phyloP scores from a whole-genome alignment of 108 stramenopile genomes.

The Ochromonas danica region DNA sequence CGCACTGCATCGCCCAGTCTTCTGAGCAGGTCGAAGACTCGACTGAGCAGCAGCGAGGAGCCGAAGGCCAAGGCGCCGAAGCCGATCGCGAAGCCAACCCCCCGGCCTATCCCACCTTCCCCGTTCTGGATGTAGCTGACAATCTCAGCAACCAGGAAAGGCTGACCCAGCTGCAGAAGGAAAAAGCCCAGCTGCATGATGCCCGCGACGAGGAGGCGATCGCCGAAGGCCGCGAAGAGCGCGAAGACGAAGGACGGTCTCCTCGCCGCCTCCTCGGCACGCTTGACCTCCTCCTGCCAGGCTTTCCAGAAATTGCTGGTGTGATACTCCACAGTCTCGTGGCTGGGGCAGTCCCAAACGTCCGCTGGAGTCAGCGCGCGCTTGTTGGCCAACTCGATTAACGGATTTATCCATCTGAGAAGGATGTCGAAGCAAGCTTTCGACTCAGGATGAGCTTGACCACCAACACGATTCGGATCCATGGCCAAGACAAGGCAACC shows the following conservation, averaged over 20 bases:
- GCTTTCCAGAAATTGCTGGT: not conserved
- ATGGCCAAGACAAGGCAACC: too few relatives aligned
- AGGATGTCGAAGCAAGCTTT: not conserved
- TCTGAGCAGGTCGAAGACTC: not conserved
- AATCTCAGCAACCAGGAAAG: conserved; percentile 9
- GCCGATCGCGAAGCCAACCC: not conserved
- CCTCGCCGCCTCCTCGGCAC: not conserved
- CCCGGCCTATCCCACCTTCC: not conserved
- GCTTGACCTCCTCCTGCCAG: not conserved
- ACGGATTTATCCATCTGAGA: not conserved
- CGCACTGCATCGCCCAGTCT: conserved; percentile 3
- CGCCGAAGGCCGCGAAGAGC: not conserved
- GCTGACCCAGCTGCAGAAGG: conserved; percentile 3
- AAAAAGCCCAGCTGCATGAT: not conserved
- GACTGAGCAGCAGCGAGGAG: not conserved
- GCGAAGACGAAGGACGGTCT: not conserved
- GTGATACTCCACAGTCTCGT: not conserved
- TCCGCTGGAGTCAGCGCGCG: not conserved
- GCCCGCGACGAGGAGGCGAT: conserved; percentile 4
- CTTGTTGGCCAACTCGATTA: not conserved
- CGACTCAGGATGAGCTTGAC: not conserved
- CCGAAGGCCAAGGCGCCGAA: not conserved
- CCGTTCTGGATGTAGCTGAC: not conserved
- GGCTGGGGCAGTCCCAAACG: not conserved
- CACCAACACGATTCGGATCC: too few relatives aligned